Evolutionary conservation across 345 rosid genomes (phyloP).

Genomic region (Barbarea vulgaris): DNA sequence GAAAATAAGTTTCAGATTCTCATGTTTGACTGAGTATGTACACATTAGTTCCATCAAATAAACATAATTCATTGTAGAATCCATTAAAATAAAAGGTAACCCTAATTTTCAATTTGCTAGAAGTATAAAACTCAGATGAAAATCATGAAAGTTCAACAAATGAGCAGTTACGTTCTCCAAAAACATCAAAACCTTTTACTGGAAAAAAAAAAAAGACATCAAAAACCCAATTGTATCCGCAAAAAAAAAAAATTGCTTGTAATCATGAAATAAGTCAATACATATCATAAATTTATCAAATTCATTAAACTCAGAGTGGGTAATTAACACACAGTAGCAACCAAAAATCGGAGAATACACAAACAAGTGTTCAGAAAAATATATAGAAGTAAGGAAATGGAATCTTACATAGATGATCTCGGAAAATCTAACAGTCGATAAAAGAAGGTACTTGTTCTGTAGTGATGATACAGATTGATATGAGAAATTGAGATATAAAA

Average conservation of each 20-base stretch:
- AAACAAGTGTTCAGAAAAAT: neutral
- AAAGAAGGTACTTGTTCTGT: neutral
- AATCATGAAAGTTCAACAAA: neutral
- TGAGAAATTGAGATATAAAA: no score
- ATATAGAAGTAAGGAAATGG: neutral
- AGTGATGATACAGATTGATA: no score
- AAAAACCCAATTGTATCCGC: neutral
- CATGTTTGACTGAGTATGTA: no score
- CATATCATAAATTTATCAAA: neutral
- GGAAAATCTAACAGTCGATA: neutral
- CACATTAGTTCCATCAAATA: no score
- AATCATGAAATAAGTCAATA: neutral
- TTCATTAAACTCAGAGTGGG: neutral
- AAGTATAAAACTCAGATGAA: neutral
- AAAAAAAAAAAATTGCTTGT: neutral
- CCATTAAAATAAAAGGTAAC: neutral
- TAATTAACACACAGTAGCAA: neutral
- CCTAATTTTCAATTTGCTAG: neutral
- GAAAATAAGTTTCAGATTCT: no score
- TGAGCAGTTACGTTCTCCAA: neutral
- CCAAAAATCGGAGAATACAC: neutral
- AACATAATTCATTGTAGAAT: no score
- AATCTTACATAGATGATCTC: slow-evolving; percentile 26
- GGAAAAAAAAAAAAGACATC: no score
- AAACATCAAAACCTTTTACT: no score